Evolutionary conservation across 192 early-diverging fungal genomes (phyloP).

Genomic region (Linnemannia exigua): DNA sequence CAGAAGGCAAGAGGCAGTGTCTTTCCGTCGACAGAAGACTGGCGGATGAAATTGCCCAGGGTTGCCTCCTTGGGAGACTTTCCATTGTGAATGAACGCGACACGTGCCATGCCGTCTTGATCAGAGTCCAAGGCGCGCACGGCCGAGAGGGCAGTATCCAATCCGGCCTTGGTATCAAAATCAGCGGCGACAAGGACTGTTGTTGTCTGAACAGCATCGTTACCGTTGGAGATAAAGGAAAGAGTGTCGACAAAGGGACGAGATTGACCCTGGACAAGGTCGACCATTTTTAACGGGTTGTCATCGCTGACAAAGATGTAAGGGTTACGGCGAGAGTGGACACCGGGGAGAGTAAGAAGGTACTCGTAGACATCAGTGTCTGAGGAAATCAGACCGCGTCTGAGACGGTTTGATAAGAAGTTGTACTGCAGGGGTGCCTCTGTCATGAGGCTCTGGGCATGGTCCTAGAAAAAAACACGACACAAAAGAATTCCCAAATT

Average conservation of each 20-base stretch:
- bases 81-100: conserved; percentile 70
- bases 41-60: conserved; percentile 34
- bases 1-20: conserved; percentile 39
- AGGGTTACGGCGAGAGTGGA: conserved; percentile 74
- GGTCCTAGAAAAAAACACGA: conserved; percentile 21
- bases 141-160: conserved; percentile 65
- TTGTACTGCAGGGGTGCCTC: conserved; percentile 32
- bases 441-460: conserved; percentile 29
- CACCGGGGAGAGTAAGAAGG: conserved; percentile 74
- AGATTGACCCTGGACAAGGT: conserved; percentile 52
- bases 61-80: background rate
- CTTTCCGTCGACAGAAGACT: conserved; percentile 38
- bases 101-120: conserved; percentile 48
- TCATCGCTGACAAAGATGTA: conserved; percentile 70
- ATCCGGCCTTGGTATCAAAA: conserved; percentile 65
- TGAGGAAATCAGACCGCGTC: conserved; percentile 62
- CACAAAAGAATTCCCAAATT: too few relatives aligned
- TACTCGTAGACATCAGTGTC: conserved; percentile 76
- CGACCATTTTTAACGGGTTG: conserved; percentile 56
- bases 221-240: conserved; percentile 33
- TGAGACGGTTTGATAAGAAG: conserved; percentile 27
- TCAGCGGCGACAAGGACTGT: conserved; percentile 63
- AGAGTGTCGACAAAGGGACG: conserved; percentile 43
- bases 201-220: background rate
- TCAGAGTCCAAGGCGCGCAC: conserved; percentile 58